These are phyloP conservation scores for Arthrobotrys sinensis DNA, from an alignment of 2,329 filamentous ascomycete species.

Conservation along the genomic window DNA sequence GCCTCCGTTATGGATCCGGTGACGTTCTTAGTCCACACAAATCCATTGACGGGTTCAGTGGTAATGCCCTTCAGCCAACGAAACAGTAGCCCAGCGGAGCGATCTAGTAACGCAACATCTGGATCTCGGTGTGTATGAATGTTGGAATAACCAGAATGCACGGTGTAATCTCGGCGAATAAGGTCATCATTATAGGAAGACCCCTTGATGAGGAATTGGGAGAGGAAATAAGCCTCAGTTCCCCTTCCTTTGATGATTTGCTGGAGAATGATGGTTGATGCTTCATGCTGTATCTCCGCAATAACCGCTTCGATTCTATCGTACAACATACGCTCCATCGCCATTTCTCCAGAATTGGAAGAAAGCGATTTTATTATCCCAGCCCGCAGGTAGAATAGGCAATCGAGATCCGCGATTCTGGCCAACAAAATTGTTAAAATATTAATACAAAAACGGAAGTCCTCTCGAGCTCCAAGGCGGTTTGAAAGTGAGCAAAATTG, in stretches of 20 bases:
- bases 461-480: too few species aligned
- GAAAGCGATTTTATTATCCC: neutral
- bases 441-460: neutral
- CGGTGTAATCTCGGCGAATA: neutral
- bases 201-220: neutral
- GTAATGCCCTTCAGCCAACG: conserved; percentile 16
- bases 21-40: neutral
- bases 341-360: neutral
- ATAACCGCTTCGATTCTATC: neutral
- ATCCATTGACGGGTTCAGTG: neutral
- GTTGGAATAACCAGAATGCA: too few species aligned
- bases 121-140: neutral
- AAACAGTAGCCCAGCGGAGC: conserved; percentile 7
- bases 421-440: neutral
- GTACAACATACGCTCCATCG: neutral
- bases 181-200: neutral
- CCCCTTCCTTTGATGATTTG: neutral
- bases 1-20: neutral
- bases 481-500: neutral
- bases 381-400: conserved; percentile 20
- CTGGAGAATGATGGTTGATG: neutral
- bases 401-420: conserved; percentile 25
- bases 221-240: conserved; percentile 11
- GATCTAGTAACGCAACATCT: neutral
- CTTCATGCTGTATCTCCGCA: neutral